Base-by-base conservation (phyloP, 2,329 filamentous ascomycete species). In the Fusarium protoensiforme region DNA sequence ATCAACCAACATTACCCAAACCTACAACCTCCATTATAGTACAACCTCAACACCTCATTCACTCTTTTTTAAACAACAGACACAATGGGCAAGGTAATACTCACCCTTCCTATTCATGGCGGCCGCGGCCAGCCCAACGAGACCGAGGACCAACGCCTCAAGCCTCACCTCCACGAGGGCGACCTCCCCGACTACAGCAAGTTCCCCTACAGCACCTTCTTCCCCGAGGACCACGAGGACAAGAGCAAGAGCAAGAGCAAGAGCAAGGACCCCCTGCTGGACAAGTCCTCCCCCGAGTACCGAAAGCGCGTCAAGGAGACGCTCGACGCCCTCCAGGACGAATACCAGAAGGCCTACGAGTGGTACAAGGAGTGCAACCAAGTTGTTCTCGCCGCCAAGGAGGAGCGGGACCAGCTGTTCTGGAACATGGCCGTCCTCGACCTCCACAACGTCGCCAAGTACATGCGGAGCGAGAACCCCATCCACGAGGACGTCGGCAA, bases 361-460 rank as follows among this genome's bases (percentile, higher is more conserved):
- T 10, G 36, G 22, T 75, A 73, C 22, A 39, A 58, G 35, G 9
- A 11, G n/a, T n/a, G 8, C 6, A 67, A 61, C 41, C 4, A 36
- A 29, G 20, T 48, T 3, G 14, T 38, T 13, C 36, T 75, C 18
- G 43, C 33, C 4, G 9, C 10, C 6, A 3, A 33, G 14, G 72
- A 75, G 31, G 18, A 33, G 11, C 3, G 31, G 8, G 63, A 71
- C 0, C 51, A 68, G 20, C 11, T 51, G 35, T 33, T 39, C 16
- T 75, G 69, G 69, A 75, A 75, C 36, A 20, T 46, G 8, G 65
- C 53, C n/a, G 48, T 73, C 7, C 57, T 74, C 14, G 41, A 72
- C n/a, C 11, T 33, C 10, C 7, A 11, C 31, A 33, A 35, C 51
- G 51, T 54, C 11, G 11, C n/a, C n/a, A n/a, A 31, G 1, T 33